Base-by-base conservation (phyloP, 352 stramenopile genomes). In the Globisporangium okanoganense region DNA sequence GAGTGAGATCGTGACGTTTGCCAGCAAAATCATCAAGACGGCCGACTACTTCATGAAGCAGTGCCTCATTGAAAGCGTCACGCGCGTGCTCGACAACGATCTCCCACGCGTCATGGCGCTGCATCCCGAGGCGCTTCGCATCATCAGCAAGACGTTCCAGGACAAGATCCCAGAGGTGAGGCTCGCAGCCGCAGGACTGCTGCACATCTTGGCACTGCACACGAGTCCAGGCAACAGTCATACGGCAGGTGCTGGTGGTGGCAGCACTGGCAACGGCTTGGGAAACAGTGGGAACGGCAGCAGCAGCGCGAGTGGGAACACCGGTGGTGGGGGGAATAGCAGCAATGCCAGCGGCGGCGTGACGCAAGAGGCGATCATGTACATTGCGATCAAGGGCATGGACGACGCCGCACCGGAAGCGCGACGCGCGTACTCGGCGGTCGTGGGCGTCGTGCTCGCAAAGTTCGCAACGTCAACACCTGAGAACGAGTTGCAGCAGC, bases 31-130 rank as follows among this genome's bases (percentile, higher is more conserved):
- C 49, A 64, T 90, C 27, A 79, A 81, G 33, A 55, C 73, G 2
- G 80, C 76, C 18, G 87, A 95, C 63, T 89, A 87, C 48, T 94
- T 88, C 61, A 70, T 94, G 62, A 90, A 90, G 56, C 85, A 93
- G 62, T 79, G 72, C 40, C 67, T 95, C 8, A 57, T 95, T 16
- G 81, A 91, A 55, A 87, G 73, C 56, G 61, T 90, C 33, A 64
- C 73, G n/a, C 73, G 82, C 40, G 74, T 85, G 27, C 66, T 95
- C 2, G 65, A 74, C 40, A 66, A 64, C 31, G 75, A 80, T 27
- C 69, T 71, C 0, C 73, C 57, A 6, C 62, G 82, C 10, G 52
- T 91, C 8, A 53, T 67, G 6, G n/a, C 55, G 5, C 79, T 81
- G 49, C 83, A 92, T 43, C 45, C 67, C 2, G 87, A 95, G 20